Conservation (phyloP, 179 eudicot genomes). For the Pouteria campechiana region DNA sequence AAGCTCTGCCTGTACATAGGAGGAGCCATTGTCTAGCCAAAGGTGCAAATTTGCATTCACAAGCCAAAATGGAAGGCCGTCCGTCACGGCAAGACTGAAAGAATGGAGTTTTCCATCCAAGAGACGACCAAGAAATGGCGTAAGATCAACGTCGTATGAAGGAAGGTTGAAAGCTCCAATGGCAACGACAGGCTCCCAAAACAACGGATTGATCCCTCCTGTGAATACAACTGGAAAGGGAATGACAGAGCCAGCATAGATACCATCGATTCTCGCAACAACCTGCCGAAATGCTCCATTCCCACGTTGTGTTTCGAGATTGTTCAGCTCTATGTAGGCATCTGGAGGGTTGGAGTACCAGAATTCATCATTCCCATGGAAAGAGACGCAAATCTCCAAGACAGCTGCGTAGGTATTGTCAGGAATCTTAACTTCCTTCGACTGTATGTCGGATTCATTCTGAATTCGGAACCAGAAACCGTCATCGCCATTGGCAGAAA, state of each 20-base stretch:
- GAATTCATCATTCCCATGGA: slow-evolving; percentile 86
- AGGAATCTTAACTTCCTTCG: slow-evolving; percentile 32
- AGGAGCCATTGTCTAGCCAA: slow-evolving; percentile 46
- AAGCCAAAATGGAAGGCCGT: slow-evolving; percentile 61
- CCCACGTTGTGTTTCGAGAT: slow-evolving; percentile 34
- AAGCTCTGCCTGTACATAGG: slow-evolving; percentile 29
- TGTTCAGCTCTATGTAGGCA: slow-evolving; percentile 37
- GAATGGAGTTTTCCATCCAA: slow-evolving; percentile 53
- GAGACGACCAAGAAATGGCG: slow-evolving; percentile 51
- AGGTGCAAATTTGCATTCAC: slow-evolving; percentile 84
- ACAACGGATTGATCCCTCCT: slow-evolving; percentile 81
- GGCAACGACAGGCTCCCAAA: slow-evolving; percentile 80
- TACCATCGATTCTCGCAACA: slow-evolving; percentile 54
- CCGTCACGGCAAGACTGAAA: slow-evolving; percentile 49
- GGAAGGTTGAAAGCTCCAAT: slow-evolving; percentile 87
- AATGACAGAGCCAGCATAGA: slow-evolving; percentile 36
- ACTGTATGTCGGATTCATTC: slow-evolving; percentile 19
- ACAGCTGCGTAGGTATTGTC: slow-evolving; percentile 41
- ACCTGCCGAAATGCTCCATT: slow-evolving; percentile 76
- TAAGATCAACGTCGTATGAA: slow-evolving; percentile 65
- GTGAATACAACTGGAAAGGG: slow-evolving; percentile 83
- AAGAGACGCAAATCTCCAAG: slow-evolving; percentile 68
- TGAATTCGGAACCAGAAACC: slow-evolving; percentile 71
- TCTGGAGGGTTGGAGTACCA: slow-evolving; percentile 88
- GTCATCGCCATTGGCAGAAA: slow-evolving; percentile 19